Evolutionary conservation across 768 basidiomycete genomes (phyloP).

Genomic region (Kwoniella sp.): DNA sequence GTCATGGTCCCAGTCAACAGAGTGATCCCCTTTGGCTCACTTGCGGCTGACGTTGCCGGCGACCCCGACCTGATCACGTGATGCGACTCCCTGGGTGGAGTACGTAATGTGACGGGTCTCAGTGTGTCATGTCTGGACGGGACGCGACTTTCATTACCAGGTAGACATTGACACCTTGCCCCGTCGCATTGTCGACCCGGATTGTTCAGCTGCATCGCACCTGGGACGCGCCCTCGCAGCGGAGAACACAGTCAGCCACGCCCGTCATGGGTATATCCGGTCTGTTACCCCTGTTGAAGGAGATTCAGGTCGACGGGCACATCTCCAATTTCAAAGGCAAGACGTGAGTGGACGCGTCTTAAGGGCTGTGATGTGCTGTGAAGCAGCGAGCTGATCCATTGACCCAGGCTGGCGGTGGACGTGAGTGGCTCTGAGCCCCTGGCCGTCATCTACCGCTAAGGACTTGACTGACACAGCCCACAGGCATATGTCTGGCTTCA

Average conservation of each 20-base stretch:
- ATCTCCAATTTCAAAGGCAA: conserved; percentile 78
- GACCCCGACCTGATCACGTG: too few relatives aligned
- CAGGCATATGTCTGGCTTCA: conserved; percentile 65
- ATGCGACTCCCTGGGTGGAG: neutral
- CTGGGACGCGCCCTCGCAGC: too few relatives aligned
- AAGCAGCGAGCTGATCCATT: too few relatives aligned
- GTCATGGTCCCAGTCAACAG: too few relatives aligned
- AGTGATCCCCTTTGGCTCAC: too few relatives aligned
- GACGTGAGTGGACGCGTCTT: too few relatives aligned
- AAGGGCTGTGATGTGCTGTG: too few relatives aligned
- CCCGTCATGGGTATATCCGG: conserved; percentile 84
- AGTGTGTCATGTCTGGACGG: too few relatives aligned
- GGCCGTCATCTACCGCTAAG: neutral
- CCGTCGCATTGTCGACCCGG: neutral
- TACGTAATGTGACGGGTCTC: conserved; percentile 9
- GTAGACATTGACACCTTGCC: too few relatives aligned
- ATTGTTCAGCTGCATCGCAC: neutral
- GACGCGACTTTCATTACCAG: too few relatives aligned
- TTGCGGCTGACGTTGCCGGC: too few relatives aligned
- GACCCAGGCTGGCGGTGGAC: conserved; percentile 69
- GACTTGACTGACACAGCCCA: neutral
- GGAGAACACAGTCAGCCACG: neutral
- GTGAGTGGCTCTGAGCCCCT: conserved; percentile 47
- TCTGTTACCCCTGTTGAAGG: conserved; percentile 80
- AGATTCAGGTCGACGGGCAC: conserved; percentile 73